Evolutionary conservation across 345 rosid species (phyloP), one percentile per base, ranked within the genome.

Genomic region (Hibiscus syriacus): DNA sequence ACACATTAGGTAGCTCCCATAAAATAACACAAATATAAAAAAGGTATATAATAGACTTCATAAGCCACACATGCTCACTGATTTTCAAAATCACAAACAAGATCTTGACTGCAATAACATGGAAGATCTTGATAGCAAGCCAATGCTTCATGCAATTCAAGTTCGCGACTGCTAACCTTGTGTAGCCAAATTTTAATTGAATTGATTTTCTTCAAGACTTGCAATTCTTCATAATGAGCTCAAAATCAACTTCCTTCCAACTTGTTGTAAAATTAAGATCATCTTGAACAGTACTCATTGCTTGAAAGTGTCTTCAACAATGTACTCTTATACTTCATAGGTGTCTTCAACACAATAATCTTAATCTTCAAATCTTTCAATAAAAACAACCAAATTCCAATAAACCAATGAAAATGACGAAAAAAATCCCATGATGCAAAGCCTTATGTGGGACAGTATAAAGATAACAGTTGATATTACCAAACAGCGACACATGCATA

Each of bases 301-400:
- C 78, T 70, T 70, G 72, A 72, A 53, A 72, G 64, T 70, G 72
- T 71, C 81, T 70, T 72, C 75, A 68, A 72, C 58, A 62, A 16
- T 50, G 74, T 66, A 76, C 70, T 78, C 76, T 74, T 14, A 59
- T 73, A 80, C 82, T 76, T 80, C 80, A 75, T 68, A 55, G 79
- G 27, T 73, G 80, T 73, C 85, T 83, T 81, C 86, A 72, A 71
- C 73, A 79, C 38, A 68, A 69, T 78, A 80, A 87, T 87, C 17
- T 82, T 73, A 77, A 66, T 78, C 98, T 90, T 88, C 93, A 80
- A 75, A 69, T 84, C 90, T 92, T 92, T 64, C 82, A 88, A 87
- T 76, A 16, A 52, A 53, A 77, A 79, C 84, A 88, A 82, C 84
- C 90, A 81, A 82, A 83, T 72, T 76, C 77, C 74, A 73, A 82